Conservation (phyloP, 108 stramenopile genomes). For the Cyclotella baltica region DNA sequence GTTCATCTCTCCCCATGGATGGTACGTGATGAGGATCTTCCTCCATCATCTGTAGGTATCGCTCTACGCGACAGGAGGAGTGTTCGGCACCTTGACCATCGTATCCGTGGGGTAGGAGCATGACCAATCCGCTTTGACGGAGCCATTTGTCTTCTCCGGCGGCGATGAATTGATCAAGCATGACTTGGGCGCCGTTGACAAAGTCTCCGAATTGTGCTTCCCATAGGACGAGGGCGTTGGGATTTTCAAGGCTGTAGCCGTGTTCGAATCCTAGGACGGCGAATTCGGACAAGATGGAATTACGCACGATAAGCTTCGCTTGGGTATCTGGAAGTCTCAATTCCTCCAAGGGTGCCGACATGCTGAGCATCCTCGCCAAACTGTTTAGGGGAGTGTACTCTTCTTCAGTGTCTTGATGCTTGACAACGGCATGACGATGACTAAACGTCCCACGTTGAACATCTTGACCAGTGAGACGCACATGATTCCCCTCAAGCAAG, state of each 20-base stretch:
- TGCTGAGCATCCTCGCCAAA: constrained; percentile 82
- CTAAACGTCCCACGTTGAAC: constrained; percentile 97
- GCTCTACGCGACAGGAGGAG: constrained; percentile 96
- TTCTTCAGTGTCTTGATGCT: constrained; percentile 93
- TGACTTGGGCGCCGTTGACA: constrained; percentile 97
- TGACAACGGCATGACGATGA: constrained; percentile 97
- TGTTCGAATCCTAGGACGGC: constrained; percentile 99
- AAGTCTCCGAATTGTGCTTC: constrained; percentile 99
- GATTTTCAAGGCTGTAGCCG: constrained; percentile 97
- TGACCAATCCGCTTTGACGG: constrained; percentile 94
- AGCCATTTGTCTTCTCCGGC: constrained; percentile 99
- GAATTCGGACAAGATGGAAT: constrained; percentile 97
- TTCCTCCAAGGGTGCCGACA: constrained; percentile 85
- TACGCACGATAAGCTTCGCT: constrained; percentile 92
- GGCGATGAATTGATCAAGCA: constrained; percentile 98
- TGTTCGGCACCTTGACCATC: constrained; percentile 99
- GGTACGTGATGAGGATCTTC: constrained; percentile 97
- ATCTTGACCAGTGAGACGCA: constrained; percentile 98
- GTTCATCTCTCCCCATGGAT: constrained; percentile 82
- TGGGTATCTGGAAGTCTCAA: constrained; percentile 82
- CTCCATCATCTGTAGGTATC: constrained; percentile 96
- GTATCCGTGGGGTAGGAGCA: constrained; percentile 98
- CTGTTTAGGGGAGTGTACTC: constrained; percentile 94
- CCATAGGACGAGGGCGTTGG: constrained; percentile 96
- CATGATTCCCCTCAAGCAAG: constrained; percentile 97